These are phyloP conservation scores for Phytophthora brassicae DNA, from an alignment of 352 stramenopile species.

Conservation along the genomic window DNA sequence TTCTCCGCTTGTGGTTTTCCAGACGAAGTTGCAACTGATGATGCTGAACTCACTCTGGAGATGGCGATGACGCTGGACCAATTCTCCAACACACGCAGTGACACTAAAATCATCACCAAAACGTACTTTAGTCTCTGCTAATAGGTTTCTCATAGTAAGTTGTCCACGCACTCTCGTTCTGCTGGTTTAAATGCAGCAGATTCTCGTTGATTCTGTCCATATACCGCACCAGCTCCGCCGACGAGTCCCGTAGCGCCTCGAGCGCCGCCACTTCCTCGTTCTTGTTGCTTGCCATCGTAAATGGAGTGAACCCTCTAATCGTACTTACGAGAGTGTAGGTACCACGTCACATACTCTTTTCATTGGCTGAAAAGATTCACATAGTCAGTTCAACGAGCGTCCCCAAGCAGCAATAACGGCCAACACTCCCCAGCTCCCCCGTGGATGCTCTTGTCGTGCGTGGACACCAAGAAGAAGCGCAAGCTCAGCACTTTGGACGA, in stretches of 20 bases:
- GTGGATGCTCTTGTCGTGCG: slow-evolving; percentile 40
- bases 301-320: neutral
- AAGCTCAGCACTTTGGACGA: slow-evolving; percentile 73
- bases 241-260: slow-evolving; percentile 77
- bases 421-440: neutral
- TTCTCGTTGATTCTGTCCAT: slow-evolving; percentile 77
- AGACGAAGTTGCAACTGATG: slow-evolving; percentile 19
- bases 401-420: slow-evolving; percentile 14
- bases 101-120: slow-evolving; percentile 41
- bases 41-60: slow-evolving; percentile 48
- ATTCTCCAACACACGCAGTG: slow-evolving; percentile 78
- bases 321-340: neutral
- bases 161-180: slow-evolving; percentile 70
- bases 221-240: slow-evolving; percentile 71
- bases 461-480: slow-evolving; percentile 75
- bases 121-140: neutral
- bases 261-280: slow-evolving; percentile 81
- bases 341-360: slow-evolving; percentile 7
- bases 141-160: neutral
- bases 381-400: slow-evolving; percentile 24
- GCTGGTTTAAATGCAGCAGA: slow-evolving; percentile 73
- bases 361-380: slow-evolving; percentile 22
- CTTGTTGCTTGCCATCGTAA: slow-evolving; percentile 45
- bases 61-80: slow-evolving; percentile 81
- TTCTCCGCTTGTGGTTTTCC: slow-evolving; percentile 40